Conservation (phyloP, 2,329 filamentous ascomycete species). For the Venturia oleaginea region DNA sequence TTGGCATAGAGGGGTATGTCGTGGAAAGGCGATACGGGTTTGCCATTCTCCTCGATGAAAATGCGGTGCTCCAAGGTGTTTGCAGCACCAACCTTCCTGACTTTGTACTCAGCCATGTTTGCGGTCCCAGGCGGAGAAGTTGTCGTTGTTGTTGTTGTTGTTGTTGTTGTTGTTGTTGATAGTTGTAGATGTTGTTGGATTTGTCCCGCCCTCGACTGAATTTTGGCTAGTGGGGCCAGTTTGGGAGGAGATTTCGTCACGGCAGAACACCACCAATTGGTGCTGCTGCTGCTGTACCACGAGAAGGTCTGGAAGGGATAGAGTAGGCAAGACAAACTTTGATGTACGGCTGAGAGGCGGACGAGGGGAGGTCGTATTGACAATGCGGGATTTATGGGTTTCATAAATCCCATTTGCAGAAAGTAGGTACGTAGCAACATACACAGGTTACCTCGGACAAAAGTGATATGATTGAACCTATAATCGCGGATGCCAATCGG, state of each 20-base stretch:
- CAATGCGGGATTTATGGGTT: not conserved
- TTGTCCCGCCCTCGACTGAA: constrained; percentile 30
- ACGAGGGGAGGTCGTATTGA: not conserved
- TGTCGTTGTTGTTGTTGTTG: constrained; percentile 20
- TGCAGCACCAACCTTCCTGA: constrained; percentile 80
- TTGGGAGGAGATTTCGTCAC: constrained; percentile 12
- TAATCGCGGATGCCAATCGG: not conserved
- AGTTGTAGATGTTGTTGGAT: constrained; percentile 30
- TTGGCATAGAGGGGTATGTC: constrained; percentile 98
- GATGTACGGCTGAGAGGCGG: not conserved
- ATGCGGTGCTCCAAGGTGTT: constrained; percentile 96
- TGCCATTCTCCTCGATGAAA: constrained; percentile 96
- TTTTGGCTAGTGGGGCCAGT: constrained; percentile 22
- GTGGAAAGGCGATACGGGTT: constrained; percentile 91
- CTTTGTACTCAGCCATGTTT: constrained; percentile 57
- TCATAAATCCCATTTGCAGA: not conserved
- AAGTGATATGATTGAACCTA: not conserved
- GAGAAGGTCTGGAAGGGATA: not conserved
- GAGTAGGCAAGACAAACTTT: not conserved
- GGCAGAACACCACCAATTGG: not conserved
- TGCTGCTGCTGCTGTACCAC: constrained; percentile 6
- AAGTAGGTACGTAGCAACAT: not conserved
- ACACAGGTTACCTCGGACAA: constrained; percentile 1
- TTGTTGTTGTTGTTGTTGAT: constrained; percentile 18
- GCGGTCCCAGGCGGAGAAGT: constrained; percentile 7